Evolutionary conservation across 345 rosid genomes (phyloP), one percentile per base, ranked within the genome.

Genomic region (Camelina laxa): DNA sequence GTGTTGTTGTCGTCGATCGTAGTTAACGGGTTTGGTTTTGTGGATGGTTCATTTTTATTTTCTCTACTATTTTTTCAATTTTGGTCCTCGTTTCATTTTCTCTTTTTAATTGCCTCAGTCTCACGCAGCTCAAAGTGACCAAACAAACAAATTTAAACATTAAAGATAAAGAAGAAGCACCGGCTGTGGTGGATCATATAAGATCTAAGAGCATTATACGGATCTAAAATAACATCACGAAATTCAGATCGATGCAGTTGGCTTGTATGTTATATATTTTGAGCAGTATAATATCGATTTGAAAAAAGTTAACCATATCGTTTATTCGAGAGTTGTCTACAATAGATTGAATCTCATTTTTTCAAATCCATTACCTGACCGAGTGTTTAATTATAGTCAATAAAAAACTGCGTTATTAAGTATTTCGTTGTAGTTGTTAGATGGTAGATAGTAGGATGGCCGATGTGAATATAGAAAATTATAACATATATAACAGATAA

Each of bases 11-110:
- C 56, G 64, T 50, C 74, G 63, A 58, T 50, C 74, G 63, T 21
- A 75, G 65, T 75, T 67, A 75, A 59, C 62, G 61, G 67, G 61
- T 67, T 66, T 60, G 55, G 68, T 67, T 67, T 48, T 35, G 13
- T 42, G 14, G 39, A 36, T 36, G 39, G 17, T 42, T 63, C 21
- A 20, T 36, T 17, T 19, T 14, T 6, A 1, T 42, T 42, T 14
- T 42, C 16, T 4, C 47, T 42, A 13, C 3, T 41, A 4, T 41
- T 39, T 11, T 10, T 4, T 24, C 2, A 11, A 1, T 7, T n/a
- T 42, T 69, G 31, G 10, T 38, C 12, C 2, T 57, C 44, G 5
- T 51, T 31, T 54, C 35, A 10, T 63, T 17, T 30, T 63, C 36
- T 0, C 44, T 1, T 22, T 27, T 45, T 57, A 4, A 21, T 31